Evolutionary conservation across 306 rosid species (phyloP).

Genomic region (Fragaria ananassa): DNA sequence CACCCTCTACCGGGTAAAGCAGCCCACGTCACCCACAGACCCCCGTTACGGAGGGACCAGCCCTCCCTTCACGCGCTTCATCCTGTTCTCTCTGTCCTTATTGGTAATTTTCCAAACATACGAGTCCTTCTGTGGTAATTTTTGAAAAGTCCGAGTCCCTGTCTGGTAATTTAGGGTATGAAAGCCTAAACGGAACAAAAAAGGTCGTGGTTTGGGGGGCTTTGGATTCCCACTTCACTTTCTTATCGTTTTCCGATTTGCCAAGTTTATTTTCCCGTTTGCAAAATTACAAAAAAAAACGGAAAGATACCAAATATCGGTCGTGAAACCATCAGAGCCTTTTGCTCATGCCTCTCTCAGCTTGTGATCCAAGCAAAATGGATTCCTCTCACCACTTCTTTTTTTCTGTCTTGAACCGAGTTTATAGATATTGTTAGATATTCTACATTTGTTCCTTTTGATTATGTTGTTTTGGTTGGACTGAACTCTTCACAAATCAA

Average conservation of each 20-base stretch:
- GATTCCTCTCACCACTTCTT: not conserved
- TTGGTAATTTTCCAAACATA: not conserved
- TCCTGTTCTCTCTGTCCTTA: not conserved
- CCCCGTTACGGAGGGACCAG: not conserved
- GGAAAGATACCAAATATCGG: conserved; percentile 6
- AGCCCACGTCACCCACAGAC: not conserved
- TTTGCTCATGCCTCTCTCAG: conserved; percentile 10
- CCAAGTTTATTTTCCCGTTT: not conserved
- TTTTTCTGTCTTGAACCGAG: not conserved
- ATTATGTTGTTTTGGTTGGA: not conserved
- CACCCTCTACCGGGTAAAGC: not conserved
- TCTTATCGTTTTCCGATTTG: conserved; percentile 4
- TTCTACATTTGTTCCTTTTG: not conserved
- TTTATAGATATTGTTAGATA: not conserved
- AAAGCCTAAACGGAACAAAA: not conserved
- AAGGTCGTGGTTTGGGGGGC: not conserved
- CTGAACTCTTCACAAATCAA: not conserved
- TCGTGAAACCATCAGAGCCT: conserved; percentile 6
- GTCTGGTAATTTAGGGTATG: not conserved
- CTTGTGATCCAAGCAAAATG: conserved; percentile 18
- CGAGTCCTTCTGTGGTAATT: not conserved
- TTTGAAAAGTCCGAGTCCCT: not conserved
- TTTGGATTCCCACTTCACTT: not conserved
- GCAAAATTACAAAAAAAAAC: not conserved
- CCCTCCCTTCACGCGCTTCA: not conserved